phyloP scores from a whole-genome alignment of 352 stramenopile species.

The Vaucheria bursata region DNA sequence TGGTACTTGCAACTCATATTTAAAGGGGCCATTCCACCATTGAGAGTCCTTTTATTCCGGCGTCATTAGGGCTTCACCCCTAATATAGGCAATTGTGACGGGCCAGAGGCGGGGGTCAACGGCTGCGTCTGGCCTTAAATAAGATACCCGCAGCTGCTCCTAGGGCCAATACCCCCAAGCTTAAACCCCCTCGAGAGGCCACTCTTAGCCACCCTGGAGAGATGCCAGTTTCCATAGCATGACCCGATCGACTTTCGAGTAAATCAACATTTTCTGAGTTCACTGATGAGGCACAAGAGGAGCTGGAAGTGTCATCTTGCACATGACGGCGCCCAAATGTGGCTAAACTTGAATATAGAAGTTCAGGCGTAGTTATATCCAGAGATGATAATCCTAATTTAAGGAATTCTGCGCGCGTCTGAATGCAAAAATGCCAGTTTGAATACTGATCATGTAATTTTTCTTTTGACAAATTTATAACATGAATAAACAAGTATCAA shows the following conservation, averaged over 20 bases:
- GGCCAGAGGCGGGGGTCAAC: background rate
- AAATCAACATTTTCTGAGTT: no score
- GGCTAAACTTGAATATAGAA: background rate
- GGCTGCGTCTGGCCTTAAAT: background rate
- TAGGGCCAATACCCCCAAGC: background rate
- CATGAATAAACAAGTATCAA: no score
- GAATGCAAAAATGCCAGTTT: no score
- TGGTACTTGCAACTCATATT: no score
- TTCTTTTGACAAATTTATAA: no score
- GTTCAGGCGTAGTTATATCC: background rate
- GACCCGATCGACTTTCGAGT: no score
- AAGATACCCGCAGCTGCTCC: slow-evolving; percentile 1
- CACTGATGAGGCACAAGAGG: background rate
- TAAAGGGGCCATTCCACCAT: no score
- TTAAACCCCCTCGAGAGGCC: background rate
- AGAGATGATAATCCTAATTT: background rate
- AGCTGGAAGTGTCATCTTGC: background rate
- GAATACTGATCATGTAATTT: no score
- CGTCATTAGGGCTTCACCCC: no score
- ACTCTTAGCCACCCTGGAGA: background rate
- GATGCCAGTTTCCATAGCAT: no score
- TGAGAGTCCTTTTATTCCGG: no score
- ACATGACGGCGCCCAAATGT: background rate
- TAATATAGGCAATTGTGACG: no score
- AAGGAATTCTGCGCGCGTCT: background rate